phyloP scores from a whole-genome alignment of 805 yeast genomes.

The Myxozyma lipomycoides region DNA sequence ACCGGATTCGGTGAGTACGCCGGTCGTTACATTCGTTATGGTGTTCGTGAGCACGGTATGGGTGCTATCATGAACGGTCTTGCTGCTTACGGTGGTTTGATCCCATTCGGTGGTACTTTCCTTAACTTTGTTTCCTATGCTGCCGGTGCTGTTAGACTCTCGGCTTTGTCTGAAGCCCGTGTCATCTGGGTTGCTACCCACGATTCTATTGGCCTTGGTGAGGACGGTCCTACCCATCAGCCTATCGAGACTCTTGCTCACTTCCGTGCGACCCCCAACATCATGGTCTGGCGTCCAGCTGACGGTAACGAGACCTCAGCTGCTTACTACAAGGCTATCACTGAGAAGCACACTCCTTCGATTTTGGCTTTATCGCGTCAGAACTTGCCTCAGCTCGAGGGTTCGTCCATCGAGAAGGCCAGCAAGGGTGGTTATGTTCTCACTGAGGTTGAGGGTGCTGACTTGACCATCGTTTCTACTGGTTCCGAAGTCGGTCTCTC shows the following conservation, averaged over 20 bases:
- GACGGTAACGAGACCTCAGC: slow-evolving; percentile 53
- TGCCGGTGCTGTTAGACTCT: slow-evolving; percentile 50
- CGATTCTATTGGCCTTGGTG: slow-evolving; percentile 57
- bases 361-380: slow-evolving; percentile 74
- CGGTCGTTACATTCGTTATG: slow-evolving; percentile 94
- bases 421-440: slow-evolving; percentile 90
- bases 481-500: slow-evolving; percentile 91
- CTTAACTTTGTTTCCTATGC: slow-evolving; percentile 75
- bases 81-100: slow-evolving; percentile 79
- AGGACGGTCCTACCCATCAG: slow-evolving; percentile 58
- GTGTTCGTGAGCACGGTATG: slow-evolving; percentile 99
- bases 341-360: slow-evolving; percentile 58
- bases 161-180: slow-evolving; percentile 46
- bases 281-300: slow-evolving; percentile 51
- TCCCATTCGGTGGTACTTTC: slow-evolving; percentile 96
- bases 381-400: slow-evolving; percentile 83
- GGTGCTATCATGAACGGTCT: slow-evolving; percentile 98
- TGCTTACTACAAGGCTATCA: slow-evolving; percentile 56
- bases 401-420: slow-evolving; percentile 88
- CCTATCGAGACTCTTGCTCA: slow-evolving; percentile 52
- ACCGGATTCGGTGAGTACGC: slow-evolving; percentile 76
- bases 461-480: slow-evolving; percentile 76
- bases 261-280: slow-evolving; percentile 51
- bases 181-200: slow-evolving; percentile 54
- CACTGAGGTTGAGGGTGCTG: slow-evolving; percentile 55